Conservation (phyloP, 2,329 filamentous ascomycete genomes). For the Ceratocystis lukuohia region DNA sequence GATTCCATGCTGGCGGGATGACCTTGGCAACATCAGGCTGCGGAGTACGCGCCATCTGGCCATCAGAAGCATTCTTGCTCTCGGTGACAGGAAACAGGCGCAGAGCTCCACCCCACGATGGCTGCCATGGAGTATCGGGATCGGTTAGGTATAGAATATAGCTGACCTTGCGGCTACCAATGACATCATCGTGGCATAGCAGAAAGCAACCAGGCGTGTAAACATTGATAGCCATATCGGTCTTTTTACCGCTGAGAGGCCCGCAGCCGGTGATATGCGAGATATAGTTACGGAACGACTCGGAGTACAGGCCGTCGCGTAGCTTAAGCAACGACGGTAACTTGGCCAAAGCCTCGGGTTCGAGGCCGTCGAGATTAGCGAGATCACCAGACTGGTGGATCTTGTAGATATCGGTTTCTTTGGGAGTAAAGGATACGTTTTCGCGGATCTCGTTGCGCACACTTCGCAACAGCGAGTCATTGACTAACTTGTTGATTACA, state of each 20-base stretch:
- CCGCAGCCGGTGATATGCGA: conserved; percentile 76
- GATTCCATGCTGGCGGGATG: conserved; percentile 93
- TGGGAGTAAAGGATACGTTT: conserved; percentile 90
- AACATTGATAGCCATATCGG: conserved; percentile 98
- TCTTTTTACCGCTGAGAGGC: conserved; percentile 80
- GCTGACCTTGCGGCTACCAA: conserved; percentile 88
- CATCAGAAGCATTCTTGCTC: conserved; percentile 48
- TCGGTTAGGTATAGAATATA: conserved; percentile 95
- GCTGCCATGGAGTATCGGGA: conserved; percentile 78
- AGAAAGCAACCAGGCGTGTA: conserved; percentile 94
- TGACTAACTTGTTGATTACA: conserved; percentile 70
- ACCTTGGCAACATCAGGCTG: conserved; percentile 63
- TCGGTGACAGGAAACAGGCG: conserved; percentile 66
- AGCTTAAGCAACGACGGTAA: conserved; percentile 80
- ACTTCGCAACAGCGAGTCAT: conserved; percentile 66
- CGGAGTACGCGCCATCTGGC: conserved; percentile 65
- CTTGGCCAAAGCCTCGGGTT: conserved; percentile 70
- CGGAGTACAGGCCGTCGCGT: conserved; percentile 89
- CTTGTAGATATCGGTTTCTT: conserved; percentile 99
- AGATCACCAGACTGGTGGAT: conserved; percentile 98
- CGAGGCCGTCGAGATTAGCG: conserved; percentile 88
- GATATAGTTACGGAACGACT: conserved; percentile 77
- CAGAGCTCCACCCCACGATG: conserved; percentile 84
- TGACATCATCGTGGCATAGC: conserved; percentile 95
- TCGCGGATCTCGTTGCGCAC: conserved; percentile 81